Evolutionary conservation across 345 rosid species (phyloP), one percentile per base, ranked within the genome.

Genomic region (Balakata baccata): DNA sequence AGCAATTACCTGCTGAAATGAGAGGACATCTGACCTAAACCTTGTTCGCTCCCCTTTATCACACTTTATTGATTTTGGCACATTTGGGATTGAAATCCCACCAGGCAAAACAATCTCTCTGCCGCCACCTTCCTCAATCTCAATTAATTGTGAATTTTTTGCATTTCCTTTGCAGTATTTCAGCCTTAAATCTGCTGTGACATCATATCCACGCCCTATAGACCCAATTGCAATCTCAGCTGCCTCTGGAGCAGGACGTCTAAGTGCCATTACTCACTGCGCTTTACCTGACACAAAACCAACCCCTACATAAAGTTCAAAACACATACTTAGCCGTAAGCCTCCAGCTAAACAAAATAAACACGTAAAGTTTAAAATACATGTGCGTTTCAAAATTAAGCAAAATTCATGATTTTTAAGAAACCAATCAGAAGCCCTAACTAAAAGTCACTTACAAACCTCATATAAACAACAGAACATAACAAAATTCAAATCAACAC

Each of bases 41-140:
- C 96, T 79, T 29, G 82, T 94, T 38, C 97, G 89, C 79, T 94
- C 98, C 14, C 98, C 98, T 84, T 92, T 94, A 75, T 92, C 98
- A 53, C 99, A 95, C 79, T 92, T 91, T 38, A 95, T 89, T 25
- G 92, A 89, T 79, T 87, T 91, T 9, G 99, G 81, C 38, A 95
- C 98, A 39, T 89, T 82, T 10, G 89, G 87, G 4, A 95, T 86
- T 1, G 87, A 83, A 80, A 92, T 83, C 54, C 98, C 98, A 72
- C 96, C 98, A 0, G 98, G 97, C 38, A 94, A 82, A 70, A 86
- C 81, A 79, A 92, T 84, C 75, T 94, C 92, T 17, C 75, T 82
- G 16, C 82, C 83, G 3, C 78, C 88, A 23, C 76, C 88, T 51
- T 88, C 87, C 76, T 83, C 87, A 73, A 94, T 85, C 78, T 92